Conservation (phyloP, 2,329 filamentous ascomycete genomes). For the Bipolaris zeicola region DNA sequence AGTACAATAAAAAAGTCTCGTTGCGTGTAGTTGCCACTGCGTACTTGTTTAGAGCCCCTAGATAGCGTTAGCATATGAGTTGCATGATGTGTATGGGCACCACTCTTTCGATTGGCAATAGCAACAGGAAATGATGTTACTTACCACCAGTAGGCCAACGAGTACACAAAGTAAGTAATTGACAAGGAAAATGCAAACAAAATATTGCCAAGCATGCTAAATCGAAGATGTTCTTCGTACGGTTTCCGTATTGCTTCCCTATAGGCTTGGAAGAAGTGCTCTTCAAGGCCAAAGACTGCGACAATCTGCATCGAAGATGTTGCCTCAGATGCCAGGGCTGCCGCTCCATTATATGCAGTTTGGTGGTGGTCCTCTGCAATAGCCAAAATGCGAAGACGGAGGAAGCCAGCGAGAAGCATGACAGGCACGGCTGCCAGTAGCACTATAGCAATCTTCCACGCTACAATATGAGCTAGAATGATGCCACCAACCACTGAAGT, state of each 20-base stretch:
- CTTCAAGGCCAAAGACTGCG: conserved; percentile 51
- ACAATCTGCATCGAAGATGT: conserved; percentile 69
- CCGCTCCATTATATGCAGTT: conserved; percentile 67
- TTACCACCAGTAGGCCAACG: conserved; percentile 56
- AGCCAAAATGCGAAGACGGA: conserved; percentile 56
- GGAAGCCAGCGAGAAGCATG: conserved; percentile 54
- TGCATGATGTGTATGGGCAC: neutral
- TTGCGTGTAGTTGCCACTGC: conserved; percentile 50
- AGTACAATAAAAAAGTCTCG: conserved; percentile 55
- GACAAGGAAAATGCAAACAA: conserved; percentile 53
- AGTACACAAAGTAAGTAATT: conserved; percentile 56
- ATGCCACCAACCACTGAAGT: conserved; percentile 56
- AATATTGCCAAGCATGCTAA: conserved; percentile 50
- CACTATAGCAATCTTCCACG: conserved; percentile 59
- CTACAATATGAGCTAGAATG: conserved; percentile 54
- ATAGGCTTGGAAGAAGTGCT: conserved; percentile 48
- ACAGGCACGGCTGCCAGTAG: conserved; percentile 56
- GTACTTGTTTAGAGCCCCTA: conserved; percentile 51
- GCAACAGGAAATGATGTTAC: conserved; percentile 5
- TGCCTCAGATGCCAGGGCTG: conserved; percentile 69
- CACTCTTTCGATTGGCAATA: too few relatives aligned
- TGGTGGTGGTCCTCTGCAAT: conserved; percentile 68
- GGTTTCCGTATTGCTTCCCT: conserved; percentile 47
- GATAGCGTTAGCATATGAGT: neutral
- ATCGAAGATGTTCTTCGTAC: conserved; percentile 49